Percentiles rank a stretch among this genome's conserved stretches.
Conservation (phyloP, 305 asterid genomes). For the Withania somnifera region DNA sequence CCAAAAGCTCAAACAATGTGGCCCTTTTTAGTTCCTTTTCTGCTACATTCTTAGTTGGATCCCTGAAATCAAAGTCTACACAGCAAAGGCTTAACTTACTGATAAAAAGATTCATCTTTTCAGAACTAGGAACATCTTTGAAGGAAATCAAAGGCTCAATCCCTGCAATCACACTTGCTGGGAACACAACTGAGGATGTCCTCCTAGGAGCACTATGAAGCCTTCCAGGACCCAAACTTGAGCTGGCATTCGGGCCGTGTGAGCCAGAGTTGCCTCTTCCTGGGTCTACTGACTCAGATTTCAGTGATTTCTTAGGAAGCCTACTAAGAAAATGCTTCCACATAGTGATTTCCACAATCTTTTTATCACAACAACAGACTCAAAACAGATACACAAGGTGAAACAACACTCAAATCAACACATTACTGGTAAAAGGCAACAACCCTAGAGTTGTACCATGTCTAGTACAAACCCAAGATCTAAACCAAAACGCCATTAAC, state of each 20-base stretch:
- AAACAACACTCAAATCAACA: constrained; percentile 19
- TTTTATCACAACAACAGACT: background rate
- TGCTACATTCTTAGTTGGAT: constrained; percentile 36
- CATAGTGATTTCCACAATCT: constrained; percentile 32
- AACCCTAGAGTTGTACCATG: constrained; percentile 9
- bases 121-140: constrained; percentile 58
- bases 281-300: constrained; percentile 32
- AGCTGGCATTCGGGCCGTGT: constrained; percentile 19
- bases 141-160: constrained; percentile 68
- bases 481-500: background rate
- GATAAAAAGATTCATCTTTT: constrained; percentile 63
- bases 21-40: constrained; percentile 64
- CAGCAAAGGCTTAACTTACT: constrained; percentile 82
- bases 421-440: background rate
- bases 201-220: constrained; percentile 32
- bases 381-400: constrained; percentile 3
- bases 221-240: constrained; percentile 27
- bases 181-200: constrained; percentile 69
- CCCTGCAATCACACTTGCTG: constrained; percentile 51
- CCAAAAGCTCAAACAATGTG: constrained; percentile 68
- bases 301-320: constrained; percentile 56
- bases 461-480: background rate
- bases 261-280: constrained; percentile 24
- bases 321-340: constrained; percentile 66
- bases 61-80: constrained; percentile 62